Evolutionary conservation across 1,284 basidiomycete genomes (phyloP).

Genomic region (Vanrija sp.): DNA sequence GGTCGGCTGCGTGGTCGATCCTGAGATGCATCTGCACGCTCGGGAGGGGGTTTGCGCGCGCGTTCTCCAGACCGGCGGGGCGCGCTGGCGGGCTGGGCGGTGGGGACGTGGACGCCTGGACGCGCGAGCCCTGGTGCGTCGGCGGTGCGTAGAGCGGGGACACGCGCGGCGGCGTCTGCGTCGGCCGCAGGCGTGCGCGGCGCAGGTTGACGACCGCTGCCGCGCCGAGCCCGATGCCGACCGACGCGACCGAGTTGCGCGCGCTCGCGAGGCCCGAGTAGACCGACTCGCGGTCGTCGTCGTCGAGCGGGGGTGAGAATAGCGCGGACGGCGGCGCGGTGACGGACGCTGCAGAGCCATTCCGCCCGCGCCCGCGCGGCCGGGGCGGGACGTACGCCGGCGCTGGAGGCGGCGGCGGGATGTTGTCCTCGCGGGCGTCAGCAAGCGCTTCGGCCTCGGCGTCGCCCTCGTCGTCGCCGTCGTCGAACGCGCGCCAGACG

Average conservation of each 20-base stretch:
- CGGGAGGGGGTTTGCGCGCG: constrained; percentile 29
- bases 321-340: neutral
- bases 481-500: constrained; percentile 85
- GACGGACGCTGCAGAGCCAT: too few species aligned
- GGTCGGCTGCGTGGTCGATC: constrained; percentile 48
- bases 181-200: neutral
- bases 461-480: constrained; percentile 68
- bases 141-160: neutral
- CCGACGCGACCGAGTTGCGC: constrained; percentile 20
- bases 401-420: neutral
- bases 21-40: constrained; percentile 52
- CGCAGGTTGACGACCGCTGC: neutral
- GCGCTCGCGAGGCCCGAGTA: constrained; percentile 25
- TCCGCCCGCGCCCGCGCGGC: neutral
- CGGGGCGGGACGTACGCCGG: neutral
- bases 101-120: constrained; percentile 5
- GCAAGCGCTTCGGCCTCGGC: constrained; percentile 22
- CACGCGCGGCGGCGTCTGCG: constrained; percentile 1
- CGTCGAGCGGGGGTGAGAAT: neutral
- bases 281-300: constrained; percentile 19
- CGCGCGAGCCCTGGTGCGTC: neutral
- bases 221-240: constrained; percentile 24
- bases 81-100: constrained; percentile 35
- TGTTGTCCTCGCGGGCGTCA: neutral
- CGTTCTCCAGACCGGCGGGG: constrained; percentile 17